Evolutionary conservation across 805 yeast genomes (phyloP).

Genomic region (Yamadazyma laniorum): DNA sequence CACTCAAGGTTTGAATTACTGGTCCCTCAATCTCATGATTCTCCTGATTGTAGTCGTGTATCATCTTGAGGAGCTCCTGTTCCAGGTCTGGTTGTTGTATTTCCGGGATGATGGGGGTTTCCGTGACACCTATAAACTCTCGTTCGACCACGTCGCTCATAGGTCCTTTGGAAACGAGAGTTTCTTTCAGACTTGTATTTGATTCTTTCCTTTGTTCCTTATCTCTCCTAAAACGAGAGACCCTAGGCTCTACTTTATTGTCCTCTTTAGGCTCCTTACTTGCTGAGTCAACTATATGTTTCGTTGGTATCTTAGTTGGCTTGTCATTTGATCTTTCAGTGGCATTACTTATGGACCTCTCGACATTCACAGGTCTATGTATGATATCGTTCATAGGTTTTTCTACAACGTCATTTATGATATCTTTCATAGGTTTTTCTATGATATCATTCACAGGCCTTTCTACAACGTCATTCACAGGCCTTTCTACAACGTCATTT

Average conservation of each 20-base stretch:
- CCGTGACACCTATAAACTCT: not conserved
- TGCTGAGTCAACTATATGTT: not conserved
- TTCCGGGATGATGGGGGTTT: not conserved
- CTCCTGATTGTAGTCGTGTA: slow-evolving; percentile 57
- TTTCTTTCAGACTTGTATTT: not conserved
- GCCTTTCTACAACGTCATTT: slow-evolving; percentile 4
- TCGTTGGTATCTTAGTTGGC: not conserved
- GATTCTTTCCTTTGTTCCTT: not conserved
- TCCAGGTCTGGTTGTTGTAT: slow-evolving; percentile 1
- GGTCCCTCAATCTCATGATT: slow-evolving; percentile 60
- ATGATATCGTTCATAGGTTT: slow-evolving; percentile 2
- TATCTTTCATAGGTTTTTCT: slow-evolving; percentile 10
- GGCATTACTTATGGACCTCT: slow-evolving; percentile 5
- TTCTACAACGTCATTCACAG: slow-evolving; percentile 6
- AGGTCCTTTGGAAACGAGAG: not conserved
- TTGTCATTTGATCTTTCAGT: slow-evolving; percentile 9
- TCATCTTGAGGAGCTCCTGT: slow-evolving; percentile 11
- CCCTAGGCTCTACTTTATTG: not conserved
- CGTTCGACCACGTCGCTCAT: not conserved
- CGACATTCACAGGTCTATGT: not conserved
- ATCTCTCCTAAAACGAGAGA: not conserved
- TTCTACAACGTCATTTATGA: slow-evolving; percentile 9
- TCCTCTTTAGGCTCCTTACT: not conserved
- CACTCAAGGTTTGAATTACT: slow-evolving; percentile 51
- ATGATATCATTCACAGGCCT: slow-evolving; percentile 12